Percentiles rank a stretch among this genome's conserved stretches.
Conservation (phyloP, 495 filamentous ascomycete species). For the Jackrogersella multiformis region DNA sequence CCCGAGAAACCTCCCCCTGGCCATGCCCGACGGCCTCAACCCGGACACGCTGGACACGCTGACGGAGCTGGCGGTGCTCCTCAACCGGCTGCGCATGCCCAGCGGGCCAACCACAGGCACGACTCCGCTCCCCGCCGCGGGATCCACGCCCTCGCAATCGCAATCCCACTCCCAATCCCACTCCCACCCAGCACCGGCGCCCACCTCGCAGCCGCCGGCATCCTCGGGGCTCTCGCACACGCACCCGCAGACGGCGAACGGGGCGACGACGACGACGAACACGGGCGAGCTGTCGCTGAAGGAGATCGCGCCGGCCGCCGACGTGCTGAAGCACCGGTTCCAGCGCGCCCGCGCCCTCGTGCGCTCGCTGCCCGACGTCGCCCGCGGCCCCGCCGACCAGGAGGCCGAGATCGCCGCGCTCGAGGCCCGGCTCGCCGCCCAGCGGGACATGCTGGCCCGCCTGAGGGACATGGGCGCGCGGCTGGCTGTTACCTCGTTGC, state of each 20-base stretch:
- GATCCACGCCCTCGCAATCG: constrained; percentile 30
- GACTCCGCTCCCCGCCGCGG: not conserved
- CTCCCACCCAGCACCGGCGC: constrained; percentile 20
- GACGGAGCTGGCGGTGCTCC: constrained; percentile 79
- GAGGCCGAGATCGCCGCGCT: constrained; percentile 80
- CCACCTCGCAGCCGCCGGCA: constrained; percentile 39
- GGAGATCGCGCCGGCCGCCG: constrained; percentile 77
- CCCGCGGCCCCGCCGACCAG: constrained; percentile 78
- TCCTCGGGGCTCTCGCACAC: constrained; percentile 46
- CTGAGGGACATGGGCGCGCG: constrained; percentile 55
- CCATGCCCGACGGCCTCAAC: constrained; percentile 59
- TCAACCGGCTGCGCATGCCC: constrained; percentile 72
- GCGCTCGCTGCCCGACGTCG: constrained; percentile 75
- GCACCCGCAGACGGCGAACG: constrained; percentile 35
- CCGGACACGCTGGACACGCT: constrained; percentile 82
- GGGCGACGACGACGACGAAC: constrained; percentile 38
- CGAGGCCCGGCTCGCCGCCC: constrained; percentile 69
- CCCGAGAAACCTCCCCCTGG: constrained; percentile 40
- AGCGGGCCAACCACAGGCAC: constrained; percentile 28
- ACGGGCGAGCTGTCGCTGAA: constrained; percentile 69
- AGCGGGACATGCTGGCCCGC: constrained; percentile 63
- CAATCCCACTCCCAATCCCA: too few species aligned
- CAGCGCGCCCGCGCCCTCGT: constrained; percentile 77
- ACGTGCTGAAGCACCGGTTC: constrained; percentile 79
- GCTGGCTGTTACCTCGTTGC: constrained; percentile 43